phyloP scores from a whole-genome alignment of 805 yeast species.

The Yamadazyma tumulicola region DNA sequence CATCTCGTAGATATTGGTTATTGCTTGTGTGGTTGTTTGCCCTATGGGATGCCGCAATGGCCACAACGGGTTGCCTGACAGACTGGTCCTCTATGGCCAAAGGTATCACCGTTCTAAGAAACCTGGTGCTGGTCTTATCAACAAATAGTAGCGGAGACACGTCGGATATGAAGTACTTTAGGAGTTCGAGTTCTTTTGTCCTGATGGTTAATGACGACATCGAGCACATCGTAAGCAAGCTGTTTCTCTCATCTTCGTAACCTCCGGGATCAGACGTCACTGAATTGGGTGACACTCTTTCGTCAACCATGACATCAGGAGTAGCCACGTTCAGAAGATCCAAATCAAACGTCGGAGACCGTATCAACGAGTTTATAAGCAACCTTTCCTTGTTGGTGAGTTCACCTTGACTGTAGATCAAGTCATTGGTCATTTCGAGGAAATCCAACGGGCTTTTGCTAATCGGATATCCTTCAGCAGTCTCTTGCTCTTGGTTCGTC shows the following conservation, averaged over 20 bases:
- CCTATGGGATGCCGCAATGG: conserved; percentile 24
- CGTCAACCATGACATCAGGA: background rate
- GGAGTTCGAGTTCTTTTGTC: conserved; percentile 10
- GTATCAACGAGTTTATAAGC: conserved; percentile 14
- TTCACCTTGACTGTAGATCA: conserved; percentile 1
- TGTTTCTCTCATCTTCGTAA: conserved; percentile 12
- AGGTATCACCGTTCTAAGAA: conserved; percentile 20
- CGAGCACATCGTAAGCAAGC: conserved; percentile 9
- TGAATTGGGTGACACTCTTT: conserved; percentile 3
- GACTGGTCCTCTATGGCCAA: conserved; percentile 14
- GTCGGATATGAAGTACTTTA: conserved; percentile 19
- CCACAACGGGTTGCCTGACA: conserved; percentile 21
- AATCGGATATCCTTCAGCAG: too few relatives aligned
- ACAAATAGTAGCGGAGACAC: conserved; percentile 22
- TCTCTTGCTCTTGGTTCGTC: too few relatives aligned
- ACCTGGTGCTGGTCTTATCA: conserved; percentile 19
- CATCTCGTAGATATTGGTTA: conserved; percentile 8
- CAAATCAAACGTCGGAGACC: conserved; percentile 7
- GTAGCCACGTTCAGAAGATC: background rate
- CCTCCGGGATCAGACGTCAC: conserved; percentile 3
- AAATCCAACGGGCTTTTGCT: background rate
- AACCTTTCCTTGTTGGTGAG: conserved; percentile 16
- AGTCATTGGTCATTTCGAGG: conserved; percentile 5
- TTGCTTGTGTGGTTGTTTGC: conserved; percentile 6
- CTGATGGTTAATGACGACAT: conserved; percentile 7